These are phyloP conservation scores for Colletotrichum lupini DNA, from an alignment of 2,329 filamentous ascomycete species.

Conservation along the genomic window DNA sequence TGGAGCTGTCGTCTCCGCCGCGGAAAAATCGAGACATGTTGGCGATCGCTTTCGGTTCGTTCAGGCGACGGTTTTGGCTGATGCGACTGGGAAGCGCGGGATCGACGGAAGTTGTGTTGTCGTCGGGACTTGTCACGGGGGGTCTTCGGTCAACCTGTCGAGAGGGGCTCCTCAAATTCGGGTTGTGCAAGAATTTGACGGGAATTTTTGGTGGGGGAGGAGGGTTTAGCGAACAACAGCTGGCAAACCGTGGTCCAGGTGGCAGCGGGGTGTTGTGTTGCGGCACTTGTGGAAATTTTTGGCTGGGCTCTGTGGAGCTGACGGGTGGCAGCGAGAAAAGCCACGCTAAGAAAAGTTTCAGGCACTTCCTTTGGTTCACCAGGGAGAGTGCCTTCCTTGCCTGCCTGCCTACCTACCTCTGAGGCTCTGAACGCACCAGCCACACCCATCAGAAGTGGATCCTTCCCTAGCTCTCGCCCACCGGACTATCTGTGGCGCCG, in stretches of 20 bases:
- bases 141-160: slow-evolving; percentile 21
- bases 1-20: slow-evolving; percentile 90
- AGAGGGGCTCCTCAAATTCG: slow-evolving; percentile 33
- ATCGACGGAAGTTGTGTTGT: slow-evolving; percentile 31
- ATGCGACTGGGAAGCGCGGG: slow-evolving; percentile 33
- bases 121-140: slow-evolving; percentile 34
- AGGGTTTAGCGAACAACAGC: slow-evolving; percentile 34
- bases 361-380: background rate
- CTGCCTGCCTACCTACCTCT: background rate
- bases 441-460: background rate
- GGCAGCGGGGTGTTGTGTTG: slow-evolving; percentile 8
- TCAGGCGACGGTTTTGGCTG: slow-evolving; percentile 19
- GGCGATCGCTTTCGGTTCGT: slow-evolving; percentile 39
- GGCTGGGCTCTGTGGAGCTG: background rate
- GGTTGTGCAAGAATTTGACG: slow-evolving; percentile 26
- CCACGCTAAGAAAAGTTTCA: slow-evolving; percentile 20
- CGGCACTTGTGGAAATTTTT: background rate
- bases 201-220: slow-evolving; percentile 34
- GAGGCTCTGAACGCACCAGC: background rate
- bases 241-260: slow-evolving; percentile 18
- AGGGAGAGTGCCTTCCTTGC: background rate
- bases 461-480: background rate
- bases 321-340: background rate
- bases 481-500: slow-evolving; percentile 15
- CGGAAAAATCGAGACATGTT: slow-evolving; percentile 98